Percentiles rank a stretch among this genome's conserved stretches.
Evolutionary conservation across 345 rosid genomes (phyloP).

Genomic region (Gossypium arboreum): DNA sequence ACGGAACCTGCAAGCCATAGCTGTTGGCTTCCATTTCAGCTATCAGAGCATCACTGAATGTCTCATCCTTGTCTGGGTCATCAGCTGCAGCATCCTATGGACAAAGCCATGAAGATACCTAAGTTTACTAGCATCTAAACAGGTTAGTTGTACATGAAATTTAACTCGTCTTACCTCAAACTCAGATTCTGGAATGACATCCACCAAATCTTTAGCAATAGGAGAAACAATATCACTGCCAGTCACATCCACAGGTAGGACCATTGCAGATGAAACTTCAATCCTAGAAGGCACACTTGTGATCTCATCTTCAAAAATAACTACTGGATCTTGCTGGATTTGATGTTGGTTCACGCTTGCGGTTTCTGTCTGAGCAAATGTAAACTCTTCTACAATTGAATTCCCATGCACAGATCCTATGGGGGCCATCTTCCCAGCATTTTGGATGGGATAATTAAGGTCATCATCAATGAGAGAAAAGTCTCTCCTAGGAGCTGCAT

Average conservation of each 20-base stretch:
- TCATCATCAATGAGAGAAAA: constrained; percentile 25
- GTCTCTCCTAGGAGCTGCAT: constrained; percentile 17
- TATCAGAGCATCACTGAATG: constrained; percentile 40
- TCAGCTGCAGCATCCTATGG: constrained; percentile 38
- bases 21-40: constrained; percentile 70
- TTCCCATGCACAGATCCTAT: constrained; percentile 22
- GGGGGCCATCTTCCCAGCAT: constrained; percentile 22
- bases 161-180: constrained; percentile 24
- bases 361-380: constrained; percentile 22
- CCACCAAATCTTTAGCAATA: constrained; percentile 19
- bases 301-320: constrained; percentile 15
- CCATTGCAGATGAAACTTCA: constrained; percentile 27
- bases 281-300: constrained; percentile 17
- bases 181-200: constrained; percentile 27
- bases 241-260: constrained; percentile 25
- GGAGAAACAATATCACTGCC: constrained; percentile 27
- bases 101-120: constrained; percentile 10
- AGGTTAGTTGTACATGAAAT: neutral
- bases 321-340: constrained; percentile 24
- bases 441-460: constrained; percentile 20
- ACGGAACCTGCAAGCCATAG: constrained; percentile 62
- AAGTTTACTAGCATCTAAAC: neutral
- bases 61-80: constrained; percentile 29
- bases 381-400: constrained; percentile 22
- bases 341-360: constrained; percentile 21